phyloP scores from a whole-genome alignment of 768 basidiomycete genomes.

The Auricularia cornea region DNA sequence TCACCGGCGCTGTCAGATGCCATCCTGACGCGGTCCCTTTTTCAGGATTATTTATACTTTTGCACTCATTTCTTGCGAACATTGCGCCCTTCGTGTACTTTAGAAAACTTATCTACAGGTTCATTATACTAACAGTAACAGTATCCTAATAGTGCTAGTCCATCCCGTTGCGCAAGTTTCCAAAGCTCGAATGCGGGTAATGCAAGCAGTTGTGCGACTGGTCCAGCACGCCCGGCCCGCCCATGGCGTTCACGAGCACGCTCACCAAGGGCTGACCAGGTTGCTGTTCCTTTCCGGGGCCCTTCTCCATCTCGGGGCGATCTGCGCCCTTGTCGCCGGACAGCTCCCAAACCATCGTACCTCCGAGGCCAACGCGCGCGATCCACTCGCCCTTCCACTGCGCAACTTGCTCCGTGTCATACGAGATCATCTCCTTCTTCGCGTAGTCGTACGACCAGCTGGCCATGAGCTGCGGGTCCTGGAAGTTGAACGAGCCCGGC shows the following conservation, averaged over 20 bases:
- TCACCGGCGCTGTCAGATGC: too few species aligned
- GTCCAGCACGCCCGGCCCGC: slow-evolving; percentile 42
- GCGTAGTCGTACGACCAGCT: slow-evolving; percentile 77
- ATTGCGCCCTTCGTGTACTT: neutral
- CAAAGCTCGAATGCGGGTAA: slow-evolving; percentile 70
- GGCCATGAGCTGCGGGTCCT: slow-evolving; percentile 60
- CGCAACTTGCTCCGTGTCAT: slow-evolving; percentile 63
- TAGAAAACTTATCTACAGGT: neutral
- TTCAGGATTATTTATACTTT: neutral
- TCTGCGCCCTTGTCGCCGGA: slow-evolving; percentile 71
- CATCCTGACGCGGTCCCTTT: too few species aligned
- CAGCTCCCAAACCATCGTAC: slow-evolving; percentile 93
- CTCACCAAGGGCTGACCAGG: slow-evolving; percentile 63
- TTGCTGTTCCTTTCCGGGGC: slow-evolving; percentile 65
- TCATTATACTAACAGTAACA: neutral
- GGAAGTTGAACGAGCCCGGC: slow-evolving; percentile 54
- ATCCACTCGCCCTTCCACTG: slow-evolving; percentile 77
- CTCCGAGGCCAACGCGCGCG: slow-evolving; percentile 63
- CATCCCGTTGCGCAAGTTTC: slow-evolving; percentile 74
- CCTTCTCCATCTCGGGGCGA: slow-evolving; percentile 66
- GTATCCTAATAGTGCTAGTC: slow-evolving; percentile 14
- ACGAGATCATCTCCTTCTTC: slow-evolving; percentile 75
- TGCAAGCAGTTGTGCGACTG: slow-evolving; percentile 69
- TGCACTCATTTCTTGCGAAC: neutral
- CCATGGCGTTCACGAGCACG: slow-evolving; percentile 74